phyloP scores from a whole-genome alignment of 352 stramenopile species.

The Globisporangium barbulae region DNA sequence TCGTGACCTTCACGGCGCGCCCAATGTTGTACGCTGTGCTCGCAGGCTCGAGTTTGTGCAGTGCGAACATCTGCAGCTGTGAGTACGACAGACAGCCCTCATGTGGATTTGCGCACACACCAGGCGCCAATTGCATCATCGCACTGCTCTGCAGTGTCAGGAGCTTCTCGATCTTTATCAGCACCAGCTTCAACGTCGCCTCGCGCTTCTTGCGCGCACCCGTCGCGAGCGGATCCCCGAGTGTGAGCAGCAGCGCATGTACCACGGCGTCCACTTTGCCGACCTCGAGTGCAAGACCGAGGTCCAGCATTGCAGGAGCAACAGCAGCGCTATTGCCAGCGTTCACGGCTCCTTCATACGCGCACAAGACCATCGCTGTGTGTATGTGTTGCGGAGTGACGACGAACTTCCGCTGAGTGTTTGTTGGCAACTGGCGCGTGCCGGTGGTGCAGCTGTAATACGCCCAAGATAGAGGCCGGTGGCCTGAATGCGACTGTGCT shows the following conservation, averaged over 20 bases:
- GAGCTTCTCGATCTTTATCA: slow-evolving; percentile 14
- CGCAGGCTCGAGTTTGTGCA: slow-evolving; percentile 35
- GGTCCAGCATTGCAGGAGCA: slow-evolving; percentile 4
- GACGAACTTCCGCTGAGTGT: background rate
- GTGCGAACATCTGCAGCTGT: slow-evolving; percentile 57
- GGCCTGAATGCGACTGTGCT: background rate
- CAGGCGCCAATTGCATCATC: slow-evolving; percentile 9
- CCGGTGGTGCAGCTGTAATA: background rate
- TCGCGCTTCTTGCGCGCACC: slow-evolving; percentile 18
- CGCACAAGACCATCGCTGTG: background rate
- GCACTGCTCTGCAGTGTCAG: slow-evolving; percentile 11
- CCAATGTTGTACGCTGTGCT: slow-evolving; percentile 57
- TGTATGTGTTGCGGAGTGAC: background rate
- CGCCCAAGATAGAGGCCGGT: background rate
- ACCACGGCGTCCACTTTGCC: slow-evolving; percentile 35
- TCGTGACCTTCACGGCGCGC: slow-evolving; percentile 27
- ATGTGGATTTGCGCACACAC: background rate
- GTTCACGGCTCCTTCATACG: background rate
- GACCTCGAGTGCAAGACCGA: slow-evolving; percentile 27
- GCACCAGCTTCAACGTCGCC: slow-evolving; percentile 15
- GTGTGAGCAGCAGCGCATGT: slow-evolving; percentile 35
- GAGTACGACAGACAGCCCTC: slow-evolving; percentile 35
- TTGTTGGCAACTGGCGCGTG: background rate
- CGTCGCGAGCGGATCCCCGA: slow-evolving; percentile 16
- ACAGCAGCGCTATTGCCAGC: background rate